A percentile compares a stretch with the other conserved stretches of the same genome.
These are phyloP conservation scores for Petrea volubilis DNA, from an alignment of 257 asterid genomes.

Conservation along the genomic window DNA sequence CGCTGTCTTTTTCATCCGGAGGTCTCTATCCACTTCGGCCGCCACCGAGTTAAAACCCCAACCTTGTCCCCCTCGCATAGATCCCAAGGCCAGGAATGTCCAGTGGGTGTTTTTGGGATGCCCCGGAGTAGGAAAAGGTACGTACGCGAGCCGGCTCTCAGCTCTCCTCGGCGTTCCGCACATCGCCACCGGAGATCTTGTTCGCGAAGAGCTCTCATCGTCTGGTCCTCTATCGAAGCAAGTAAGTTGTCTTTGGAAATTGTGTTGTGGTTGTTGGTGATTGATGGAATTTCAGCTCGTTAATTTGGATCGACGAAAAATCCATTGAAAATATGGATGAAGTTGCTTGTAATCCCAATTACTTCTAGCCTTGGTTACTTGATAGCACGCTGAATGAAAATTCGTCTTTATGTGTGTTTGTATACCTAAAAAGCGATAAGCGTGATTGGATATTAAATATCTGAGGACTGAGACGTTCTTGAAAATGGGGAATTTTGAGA, in stretches of 20 bases:
- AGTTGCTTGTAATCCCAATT: background rate
- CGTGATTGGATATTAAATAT: background rate
- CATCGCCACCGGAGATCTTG: slow-evolving; percentile 98
- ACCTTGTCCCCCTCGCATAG: slow-evolving; percentile 33
- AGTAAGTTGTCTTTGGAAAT: slow-evolving; percentile 28
- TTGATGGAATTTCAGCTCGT: slow-evolving; percentile 8
- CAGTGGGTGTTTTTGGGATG: slow-evolving; percentile 97
- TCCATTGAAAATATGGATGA: background rate
- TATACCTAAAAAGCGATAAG: background rate
- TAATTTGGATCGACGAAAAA: background rate
- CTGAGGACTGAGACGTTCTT: background rate
- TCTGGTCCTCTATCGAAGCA: slow-evolving; percentile 68
- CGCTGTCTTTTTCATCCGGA: slow-evolving; percentile 27
- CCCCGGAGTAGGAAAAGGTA: slow-evolving; percentile 99
- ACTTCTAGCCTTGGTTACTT: background rate
- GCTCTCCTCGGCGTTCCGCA: slow-evolving; percentile 86
- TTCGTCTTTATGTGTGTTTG: background rate
- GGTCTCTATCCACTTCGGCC: slow-evolving; percentile 60
- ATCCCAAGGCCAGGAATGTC: slow-evolving; percentile 61
- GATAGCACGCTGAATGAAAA: background rate
- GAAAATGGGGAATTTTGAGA: background rate
- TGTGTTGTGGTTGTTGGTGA: background rate
- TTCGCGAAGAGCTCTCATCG: slow-evolving; percentile 84
- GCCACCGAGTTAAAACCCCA: slow-evolving; percentile 42
- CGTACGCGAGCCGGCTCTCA: slow-evolving; percentile 94